Evolutionary conservation across 176 grass and related monocot genomes (phyloP).

Genomic region (Pontederia paniculata): DNA sequence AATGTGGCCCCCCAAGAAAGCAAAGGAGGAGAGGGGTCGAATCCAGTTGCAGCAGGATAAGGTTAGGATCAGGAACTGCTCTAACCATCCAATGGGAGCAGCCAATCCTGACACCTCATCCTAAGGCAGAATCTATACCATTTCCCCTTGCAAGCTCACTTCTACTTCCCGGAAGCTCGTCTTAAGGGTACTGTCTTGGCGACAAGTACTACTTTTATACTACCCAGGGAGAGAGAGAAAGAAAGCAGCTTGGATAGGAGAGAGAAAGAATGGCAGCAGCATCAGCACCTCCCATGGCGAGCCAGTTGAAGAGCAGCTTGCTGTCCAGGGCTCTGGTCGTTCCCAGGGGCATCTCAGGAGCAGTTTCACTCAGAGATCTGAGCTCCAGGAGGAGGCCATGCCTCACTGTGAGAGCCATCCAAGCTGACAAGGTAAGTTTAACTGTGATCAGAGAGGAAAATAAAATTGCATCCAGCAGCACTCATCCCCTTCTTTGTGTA

Average conservation of each 20-base stretch:
- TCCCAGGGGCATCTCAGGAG: slow-evolving; percentile 46
- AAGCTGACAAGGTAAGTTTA: slow-evolving; percentile 52
- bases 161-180: slow-evolving; percentile 1
- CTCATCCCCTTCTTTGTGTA: too few species aligned
- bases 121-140: slow-evolving; percentile 6
- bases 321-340: slow-evolving; percentile 23
- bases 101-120: slow-evolving; percentile 18
- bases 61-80: slow-evolving; percentile 14
- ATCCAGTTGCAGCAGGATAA: slow-evolving; percentile 15
- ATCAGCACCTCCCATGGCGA: slow-evolving; percentile 68
- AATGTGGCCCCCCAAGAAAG: too few species aligned
- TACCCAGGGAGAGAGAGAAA: slow-evolving; percentile 1
- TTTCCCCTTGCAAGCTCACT: not conserved
- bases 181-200: slow-evolving; percentile 2
- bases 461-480: not conserved
- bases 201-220: slow-evolving; percentile 2
- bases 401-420: slow-evolving; percentile 63
- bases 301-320: slow-evolving; percentile 56
- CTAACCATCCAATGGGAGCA: slow-evolving; percentile 21
- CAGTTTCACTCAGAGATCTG: slow-evolving; percentile 15
- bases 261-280: slow-evolving; percentile 47
- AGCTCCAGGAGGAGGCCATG: slow-evolving; percentile 34
- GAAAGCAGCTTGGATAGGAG: not conserved
- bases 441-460: not conserved
- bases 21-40: too few species aligned